Conservation (phyloP, 768 basidiomycete species). For the Phaeotremella fagi region DNA sequence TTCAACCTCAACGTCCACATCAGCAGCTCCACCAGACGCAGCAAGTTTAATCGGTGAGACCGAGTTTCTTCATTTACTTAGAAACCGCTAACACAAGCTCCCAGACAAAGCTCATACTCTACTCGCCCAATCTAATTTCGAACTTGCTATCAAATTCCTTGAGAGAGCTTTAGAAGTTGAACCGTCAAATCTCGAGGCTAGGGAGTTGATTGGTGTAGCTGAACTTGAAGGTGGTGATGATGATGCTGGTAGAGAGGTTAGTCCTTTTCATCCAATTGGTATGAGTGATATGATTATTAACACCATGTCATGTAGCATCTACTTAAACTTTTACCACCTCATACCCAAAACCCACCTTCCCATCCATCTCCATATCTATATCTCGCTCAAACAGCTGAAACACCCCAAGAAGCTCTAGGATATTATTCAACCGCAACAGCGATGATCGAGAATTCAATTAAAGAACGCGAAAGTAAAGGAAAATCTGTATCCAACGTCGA, state of each 20-base stretch:
- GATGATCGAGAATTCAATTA: slow-evolving; percentile 51
- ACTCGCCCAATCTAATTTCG: slow-evolving; percentile 77
- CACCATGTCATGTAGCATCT: slow-evolving; percentile 51
- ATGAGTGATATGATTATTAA: too few relatives aligned
- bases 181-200: slow-evolving; percentile 62
- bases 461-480: slow-evolving; percentile 57
- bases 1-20: not conserved
- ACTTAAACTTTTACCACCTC: slow-evolving; percentile 58
- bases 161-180: slow-evolving; percentile 64
- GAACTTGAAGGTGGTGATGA: slow-evolving; percentile 75
- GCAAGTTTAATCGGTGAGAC: slow-evolving; percentile 7
- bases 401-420: slow-evolving; percentile 65
- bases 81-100: slow-evolving; percentile 49
- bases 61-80: not conserved
- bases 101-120: slow-evolving; percentile 70
- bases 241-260: slow-evolving; percentile 65
- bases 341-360: slow-evolving; percentile 50
- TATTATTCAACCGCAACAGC: slow-evolving; percentile 62
- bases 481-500: slow-evolving; percentile 59
- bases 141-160: slow-evolving; percentile 69
- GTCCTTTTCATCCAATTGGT: slow-evolving; percentile 17
- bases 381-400: slow-evolving; percentile 77
- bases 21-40: not conserved
- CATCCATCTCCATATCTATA: slow-evolving; percentile 74
- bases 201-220: slow-evolving; percentile 73